These are phyloP conservation scores for Talaromyces sp. DNA, from an alignment of 2,329 filamentous ascomycete species.

Conservation along the genomic window DNA sequence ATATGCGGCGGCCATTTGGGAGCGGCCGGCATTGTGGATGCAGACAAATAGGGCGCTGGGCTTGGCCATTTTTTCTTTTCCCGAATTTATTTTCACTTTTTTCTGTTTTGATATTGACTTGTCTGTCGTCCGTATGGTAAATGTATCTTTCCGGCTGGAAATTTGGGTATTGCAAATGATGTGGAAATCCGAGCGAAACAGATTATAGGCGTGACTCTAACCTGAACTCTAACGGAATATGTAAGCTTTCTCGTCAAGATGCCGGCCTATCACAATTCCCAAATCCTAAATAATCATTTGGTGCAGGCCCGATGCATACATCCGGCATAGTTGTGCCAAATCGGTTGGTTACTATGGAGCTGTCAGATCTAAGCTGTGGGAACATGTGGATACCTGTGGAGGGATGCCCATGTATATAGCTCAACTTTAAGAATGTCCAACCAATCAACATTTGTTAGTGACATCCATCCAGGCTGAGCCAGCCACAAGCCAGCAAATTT, in stretches of 20 bases:
- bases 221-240: neutral
- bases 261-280: neutral
- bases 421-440: neutral
- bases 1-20: conserved; percentile 27
- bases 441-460: neutral
- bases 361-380: neutral
- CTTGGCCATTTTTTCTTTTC: conserved; percentile 17
- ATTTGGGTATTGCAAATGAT: neutral
- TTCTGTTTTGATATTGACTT: neutral
- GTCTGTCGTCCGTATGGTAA: neutral
- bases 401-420: neutral
- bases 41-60: conserved; percentile 29
- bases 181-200: neutral
- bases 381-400: neutral
- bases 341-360: neutral
- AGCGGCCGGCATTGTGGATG: conserved; percentile 29
- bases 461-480: neutral
- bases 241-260: neutral
- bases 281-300: neutral
- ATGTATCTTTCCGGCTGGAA: too few species aligned
- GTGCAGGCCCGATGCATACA: neutral
- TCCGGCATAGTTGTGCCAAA: neutral
- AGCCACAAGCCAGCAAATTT: neutral
- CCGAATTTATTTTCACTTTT: too few species aligned
- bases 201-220: neutral